Evolutionary conservation across 2,329 filamentous ascomycete species (phyloP).

Genomic region (Fusarium sp.): DNA sequence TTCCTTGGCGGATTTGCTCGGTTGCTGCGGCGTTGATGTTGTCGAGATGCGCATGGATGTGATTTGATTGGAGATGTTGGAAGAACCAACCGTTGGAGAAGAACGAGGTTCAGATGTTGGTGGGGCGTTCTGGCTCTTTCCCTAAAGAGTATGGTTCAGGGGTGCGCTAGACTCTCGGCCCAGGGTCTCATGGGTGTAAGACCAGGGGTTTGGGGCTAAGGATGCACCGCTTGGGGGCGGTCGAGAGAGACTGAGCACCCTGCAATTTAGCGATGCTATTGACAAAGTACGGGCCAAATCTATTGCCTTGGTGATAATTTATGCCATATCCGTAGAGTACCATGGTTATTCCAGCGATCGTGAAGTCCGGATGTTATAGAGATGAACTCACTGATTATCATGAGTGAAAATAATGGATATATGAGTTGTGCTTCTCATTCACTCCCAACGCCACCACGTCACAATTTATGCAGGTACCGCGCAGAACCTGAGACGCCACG

Average conservation of each 20-base stretch:
- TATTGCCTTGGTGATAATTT: constrained; percentile 24
- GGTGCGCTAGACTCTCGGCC: constrained; percentile 20
- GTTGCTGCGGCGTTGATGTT: constrained; percentile 37
- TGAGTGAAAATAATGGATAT: constrained; percentile 21
- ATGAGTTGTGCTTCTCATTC: not conserved
- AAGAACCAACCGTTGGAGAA: constrained; percentile 40
- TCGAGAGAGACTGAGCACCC: constrained; percentile 26
- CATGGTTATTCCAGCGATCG: constrained; percentile 14
- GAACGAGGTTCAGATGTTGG: constrained; percentile 32
- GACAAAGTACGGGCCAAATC: not conserved
- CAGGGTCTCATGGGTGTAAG: constrained; percentile 13
- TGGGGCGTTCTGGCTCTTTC: constrained; percentile 40
- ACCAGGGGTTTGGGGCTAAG: constrained; percentile 32
- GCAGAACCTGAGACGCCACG: constrained; percentile 54
- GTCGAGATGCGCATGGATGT: constrained; percentile 32
- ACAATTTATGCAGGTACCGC: constrained; percentile 49
- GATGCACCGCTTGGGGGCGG: constrained; percentile 17
- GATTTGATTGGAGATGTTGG: constrained; percentile 34
- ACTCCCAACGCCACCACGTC: constrained; percentile 41
- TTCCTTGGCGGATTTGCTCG: constrained; percentile 27
- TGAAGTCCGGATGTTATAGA: not conserved
- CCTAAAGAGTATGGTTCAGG: constrained; percentile 43
- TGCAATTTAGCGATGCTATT: constrained; percentile 38
- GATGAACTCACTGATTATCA: constrained; percentile 1
- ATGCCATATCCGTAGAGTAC: constrained; percentile 15